A percentile compares a stretch with the other conserved stretches of the same genome.
phyloP scores from a whole-genome alignment of 2,329 filamentous ascomycete species.

The Cladosporium oxysporum region DNA sequence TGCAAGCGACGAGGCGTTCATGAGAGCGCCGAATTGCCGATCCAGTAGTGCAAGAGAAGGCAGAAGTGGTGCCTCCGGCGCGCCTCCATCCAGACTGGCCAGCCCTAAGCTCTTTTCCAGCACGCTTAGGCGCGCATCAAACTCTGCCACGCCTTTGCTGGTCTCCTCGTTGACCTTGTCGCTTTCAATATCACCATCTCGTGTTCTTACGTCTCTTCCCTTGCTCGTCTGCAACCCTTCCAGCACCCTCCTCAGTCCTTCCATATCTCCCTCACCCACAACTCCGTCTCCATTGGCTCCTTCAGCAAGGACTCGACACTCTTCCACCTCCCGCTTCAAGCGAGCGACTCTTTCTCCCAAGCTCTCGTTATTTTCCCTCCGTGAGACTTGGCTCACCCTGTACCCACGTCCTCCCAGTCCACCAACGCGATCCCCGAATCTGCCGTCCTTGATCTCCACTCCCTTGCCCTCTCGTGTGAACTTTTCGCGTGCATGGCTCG shows the following conservation, averaged over 20 bases:
- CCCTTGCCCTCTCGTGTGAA: slow-evolving; percentile 59
- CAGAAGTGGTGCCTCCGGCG: slow-evolving; percentile 73
- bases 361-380: slow-evolving; percentile 64
- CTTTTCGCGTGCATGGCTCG: slow-evolving; percentile 74
- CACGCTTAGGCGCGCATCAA: slow-evolving; percentile 76
- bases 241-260: slow-evolving; percentile 69
- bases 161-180: slow-evolving; percentile 23
- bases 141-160: slow-evolving; percentile 70
- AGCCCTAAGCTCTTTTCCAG: slow-evolving; percentile 83
- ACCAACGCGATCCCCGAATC: slow-evolving; percentile 87
- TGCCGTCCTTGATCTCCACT: slow-evolving; percentile 74
- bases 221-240: slow-evolving; percentile 58
- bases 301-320: slow-evolving; percentile 42
- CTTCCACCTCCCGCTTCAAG: slow-evolving; percentile 78
- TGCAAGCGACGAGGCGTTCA: slow-evolving; percentile 67
- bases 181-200: slow-evolving; percentile 1
- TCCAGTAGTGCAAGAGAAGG: slow-evolving; percentile 80
- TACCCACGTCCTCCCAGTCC: slow-evolving; percentile 39
- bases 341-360: slow-evolving; percentile 78
- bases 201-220: slow-evolving; percentile 16
- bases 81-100: slow-evolving; percentile 61
- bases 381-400: slow-evolving; percentile 68
- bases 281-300: slow-evolving; percentile 48
- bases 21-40: slow-evolving; percentile 73
- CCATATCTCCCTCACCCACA: slow-evolving; percentile 62